Conservation (phyloP, 805 yeast species). For the Teunomyces funiuensis region DNA sequence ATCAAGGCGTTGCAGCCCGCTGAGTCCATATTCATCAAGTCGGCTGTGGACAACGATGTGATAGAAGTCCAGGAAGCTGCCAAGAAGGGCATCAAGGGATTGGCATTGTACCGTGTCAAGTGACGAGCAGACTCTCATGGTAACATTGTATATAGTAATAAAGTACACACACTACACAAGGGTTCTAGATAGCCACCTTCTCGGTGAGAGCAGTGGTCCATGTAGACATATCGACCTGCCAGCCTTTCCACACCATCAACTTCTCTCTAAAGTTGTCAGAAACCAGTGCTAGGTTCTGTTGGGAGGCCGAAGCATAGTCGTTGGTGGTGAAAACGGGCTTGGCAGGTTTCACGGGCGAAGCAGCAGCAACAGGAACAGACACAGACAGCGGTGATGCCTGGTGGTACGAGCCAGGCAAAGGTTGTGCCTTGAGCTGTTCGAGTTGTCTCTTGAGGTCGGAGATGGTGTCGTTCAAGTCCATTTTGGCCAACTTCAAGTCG, state of each 20-base stretch:
- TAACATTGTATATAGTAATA: constrained; percentile 10
- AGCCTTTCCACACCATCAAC: constrained; percentile 72
- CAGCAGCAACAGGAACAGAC: constrained; percentile 3
- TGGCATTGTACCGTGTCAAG: constrained; percentile 76
- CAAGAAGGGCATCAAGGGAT: constrained; percentile 66
- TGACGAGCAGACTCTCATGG: constrained; percentile 24
- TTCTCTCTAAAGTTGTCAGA: constrained; percentile 57
- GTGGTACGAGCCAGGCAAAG: constrained; percentile 5
- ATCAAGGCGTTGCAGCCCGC: constrained; percentile 86
- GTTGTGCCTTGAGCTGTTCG: constrained; percentile 11
- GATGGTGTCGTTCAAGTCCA: constrained; percentile 39
- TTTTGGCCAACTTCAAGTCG: constrained; percentile 36
- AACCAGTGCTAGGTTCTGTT: constrained; percentile 18
- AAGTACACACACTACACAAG: constrained; percentile 3
- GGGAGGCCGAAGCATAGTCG: constrained; percentile 29
- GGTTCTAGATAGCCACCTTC: constrained; percentile 26
- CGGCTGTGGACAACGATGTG: constrained; percentile 45
- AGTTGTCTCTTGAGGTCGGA: constrained; percentile 27
- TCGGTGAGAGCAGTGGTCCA: constrained; percentile 70
- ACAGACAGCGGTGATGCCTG: constrained; percentile 7
- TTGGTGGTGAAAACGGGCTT: constrained; percentile 30
- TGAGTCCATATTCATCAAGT: constrained; percentile 73
- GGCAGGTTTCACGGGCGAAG: constrained; percentile 22
- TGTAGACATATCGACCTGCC: constrained; percentile 81
- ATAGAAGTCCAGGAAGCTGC: constrained; percentile 87